Evolutionary conservation across 108 stramenopile species (phyloP).

Genomic region (Bacterosira constricta): DNA sequence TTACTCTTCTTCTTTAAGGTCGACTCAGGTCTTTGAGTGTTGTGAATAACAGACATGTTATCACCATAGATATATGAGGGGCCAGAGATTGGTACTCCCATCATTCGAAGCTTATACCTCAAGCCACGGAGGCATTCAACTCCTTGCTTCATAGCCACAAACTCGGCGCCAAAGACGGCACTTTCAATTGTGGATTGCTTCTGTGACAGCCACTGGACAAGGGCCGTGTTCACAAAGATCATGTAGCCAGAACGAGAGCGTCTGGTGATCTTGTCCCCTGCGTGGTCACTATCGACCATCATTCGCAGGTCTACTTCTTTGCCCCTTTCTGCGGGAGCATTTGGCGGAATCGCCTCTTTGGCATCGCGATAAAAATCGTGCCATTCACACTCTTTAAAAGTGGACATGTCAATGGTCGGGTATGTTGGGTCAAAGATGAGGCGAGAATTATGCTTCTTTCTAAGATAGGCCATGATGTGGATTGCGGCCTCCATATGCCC

Average conservation of each 20-base stretch:
- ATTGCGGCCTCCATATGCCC: slow-evolving; percentile 14
- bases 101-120: no score
- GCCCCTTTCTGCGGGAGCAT: neutral
- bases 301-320: neutral
- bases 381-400: slow-evolving; percentile 1
- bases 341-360: slow-evolving; percentile 2
- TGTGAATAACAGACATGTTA: no score
- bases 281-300: no score
- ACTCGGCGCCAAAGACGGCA: neutral
- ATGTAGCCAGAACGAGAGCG: no score
- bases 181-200: no score
- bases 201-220: neutral
- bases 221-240: no score
- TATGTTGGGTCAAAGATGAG: neutral
- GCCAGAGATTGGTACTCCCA: neutral
- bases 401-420: neutral
- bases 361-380: slow-evolving; percentile 9
- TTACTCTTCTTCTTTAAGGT: no score
- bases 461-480: neutral
- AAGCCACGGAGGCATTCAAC: no score
- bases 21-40: no score
- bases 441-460: neutral
- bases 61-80: neutral
- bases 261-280: no score
- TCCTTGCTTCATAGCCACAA: neutral